These are phyloP conservation scores for Proliferodiscus dingleyae DNA, from an alignment of 2,329 filamentous ascomycete genomes.

Conservation along the genomic window DNA sequence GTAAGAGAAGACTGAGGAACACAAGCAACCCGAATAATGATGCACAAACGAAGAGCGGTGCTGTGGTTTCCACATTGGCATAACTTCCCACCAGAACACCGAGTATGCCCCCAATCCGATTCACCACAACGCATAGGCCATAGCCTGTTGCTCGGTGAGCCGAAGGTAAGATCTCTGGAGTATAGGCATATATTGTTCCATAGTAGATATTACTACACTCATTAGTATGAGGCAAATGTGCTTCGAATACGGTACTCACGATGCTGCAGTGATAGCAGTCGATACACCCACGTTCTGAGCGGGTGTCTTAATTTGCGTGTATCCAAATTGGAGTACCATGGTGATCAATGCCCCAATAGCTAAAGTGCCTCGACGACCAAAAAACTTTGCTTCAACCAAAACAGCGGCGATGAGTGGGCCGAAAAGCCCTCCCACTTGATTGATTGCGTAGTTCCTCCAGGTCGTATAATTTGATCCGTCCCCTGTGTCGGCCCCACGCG, in stretches of 20 bases:
- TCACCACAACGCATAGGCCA: conserved; percentile 1
- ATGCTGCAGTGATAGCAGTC: not conserved
- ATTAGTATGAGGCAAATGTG: not conserved
- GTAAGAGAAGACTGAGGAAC: not conserved
- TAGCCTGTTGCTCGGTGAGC: conserved; percentile 3
- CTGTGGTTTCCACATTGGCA: conserved; percentile 1
- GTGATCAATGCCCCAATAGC: conserved; percentile 2
- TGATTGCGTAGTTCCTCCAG: conserved; percentile 8
- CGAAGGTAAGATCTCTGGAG: conserved; percentile 3
- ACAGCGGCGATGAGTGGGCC: conserved; percentile 8
- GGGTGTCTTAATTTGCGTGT: conserved; percentile 4
- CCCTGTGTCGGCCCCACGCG: conserved; percentile 33
- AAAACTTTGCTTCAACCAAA: conserved; percentile 1
- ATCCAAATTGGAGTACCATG: conserved; percentile 3
- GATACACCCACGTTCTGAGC: conserved; percentile 5
- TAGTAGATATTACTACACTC: conserved; percentile 4
- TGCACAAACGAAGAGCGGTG: conserved; percentile 1
- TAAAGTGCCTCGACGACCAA: conserved; percentile 8
- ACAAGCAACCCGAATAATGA: not conserved
- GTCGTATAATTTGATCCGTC: conserved; percentile 3
- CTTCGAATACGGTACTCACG: not conserved
- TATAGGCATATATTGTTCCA: conserved; percentile 9
- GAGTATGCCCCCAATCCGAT: not conserved
- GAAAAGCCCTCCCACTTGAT: conserved; percentile 2
- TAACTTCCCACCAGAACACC: conserved; percentile 1